These are phyloP conservation scores for Prinsepia uniflora DNA, from an alignment of 306 rosid species.

Conservation along the genomic window DNA sequence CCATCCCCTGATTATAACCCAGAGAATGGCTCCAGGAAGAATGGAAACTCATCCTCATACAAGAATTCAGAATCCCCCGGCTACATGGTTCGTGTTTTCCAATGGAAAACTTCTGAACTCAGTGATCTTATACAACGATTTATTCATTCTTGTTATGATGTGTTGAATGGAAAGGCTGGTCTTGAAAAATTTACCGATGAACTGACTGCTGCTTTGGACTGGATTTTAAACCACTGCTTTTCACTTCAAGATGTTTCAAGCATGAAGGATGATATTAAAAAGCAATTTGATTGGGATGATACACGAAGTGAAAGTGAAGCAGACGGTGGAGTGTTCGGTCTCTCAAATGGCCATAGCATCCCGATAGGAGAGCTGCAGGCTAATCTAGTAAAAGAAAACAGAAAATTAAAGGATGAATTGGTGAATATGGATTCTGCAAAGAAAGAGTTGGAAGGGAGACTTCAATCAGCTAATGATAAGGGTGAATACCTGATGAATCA, in stretches of 20 bases:
- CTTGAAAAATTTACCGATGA: slow-evolving; percentile 44
- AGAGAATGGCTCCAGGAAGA: slow-evolving; percentile 35
- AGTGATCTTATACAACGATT: slow-evolving; percentile 46
- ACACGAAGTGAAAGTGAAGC: slow-evolving; percentile 70
- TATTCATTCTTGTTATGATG: slow-evolving; percentile 63
- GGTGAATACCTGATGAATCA: slow-evolving; percentile 41
- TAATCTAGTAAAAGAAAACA: slow-evolving; percentile 33
- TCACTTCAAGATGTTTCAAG: slow-evolving; percentile 89
- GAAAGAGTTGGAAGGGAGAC: slow-evolving; percentile 42
- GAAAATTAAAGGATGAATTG: slow-evolving; percentile 32
- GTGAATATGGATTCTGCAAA: slow-evolving; percentile 35
- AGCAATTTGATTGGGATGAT: slow-evolving; percentile 85
- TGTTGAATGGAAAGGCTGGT: slow-evolving; percentile 59
- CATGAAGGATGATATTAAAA: slow-evolving; percentile 74
- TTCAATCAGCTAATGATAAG: slow-evolving; percentile 42
- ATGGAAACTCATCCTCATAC: slow-evolving; percentile 22
- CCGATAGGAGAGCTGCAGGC: slow-evolving; percentile 35
- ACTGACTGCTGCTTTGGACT: slow-evolving; percentile 64
- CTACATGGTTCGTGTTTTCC: slow-evolving; percentile 77
- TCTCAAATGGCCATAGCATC: slow-evolving; percentile 32
- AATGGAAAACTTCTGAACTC: slow-evolving; percentile 83
- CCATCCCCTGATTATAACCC: slow-evolving; percentile 42
- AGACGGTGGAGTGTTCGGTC: slow-evolving; percentile 48
- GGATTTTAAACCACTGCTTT: slow-evolving; percentile 90
- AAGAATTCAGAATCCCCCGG: slow-evolving; percentile 52